These are phyloP conservation scores for Coffea humblotiana DNA, from an alignment of 305 asterid genomes.

Conservation along the genomic window DNA sequence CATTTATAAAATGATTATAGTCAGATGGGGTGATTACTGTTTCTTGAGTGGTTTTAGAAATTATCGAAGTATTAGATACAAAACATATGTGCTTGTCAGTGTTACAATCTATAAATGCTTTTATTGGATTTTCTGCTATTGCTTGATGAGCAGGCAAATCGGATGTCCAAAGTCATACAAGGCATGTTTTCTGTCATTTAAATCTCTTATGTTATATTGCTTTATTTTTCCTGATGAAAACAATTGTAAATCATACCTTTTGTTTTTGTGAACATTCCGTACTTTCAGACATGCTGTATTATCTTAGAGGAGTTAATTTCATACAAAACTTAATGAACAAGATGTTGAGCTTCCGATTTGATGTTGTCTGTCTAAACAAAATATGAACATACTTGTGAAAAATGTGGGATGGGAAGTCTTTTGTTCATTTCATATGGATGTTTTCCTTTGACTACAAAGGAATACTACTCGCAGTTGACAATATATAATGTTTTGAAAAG, in stretches of 20 bases:
- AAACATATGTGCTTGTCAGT: too few species aligned
- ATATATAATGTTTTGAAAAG: neutral
- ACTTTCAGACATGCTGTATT: neutral
- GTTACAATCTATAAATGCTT: too few species aligned
- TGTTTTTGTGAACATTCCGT: neutral
- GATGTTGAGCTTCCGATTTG: neutral
- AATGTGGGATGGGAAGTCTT: neutral
- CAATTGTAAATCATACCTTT: neutral
- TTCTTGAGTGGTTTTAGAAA: too few species aligned
- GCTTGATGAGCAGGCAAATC: too few species aligned
- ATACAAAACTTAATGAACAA: neutral
- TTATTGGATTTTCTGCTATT: too few species aligned
- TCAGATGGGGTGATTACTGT: too few species aligned
- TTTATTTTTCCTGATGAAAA: neutral
- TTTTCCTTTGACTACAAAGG: neutral
- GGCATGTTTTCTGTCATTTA: neutral
- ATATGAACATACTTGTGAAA: neutral
- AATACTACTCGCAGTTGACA: neutral
- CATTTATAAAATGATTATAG: too few species aligned
- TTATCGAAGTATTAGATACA: too few species aligned
- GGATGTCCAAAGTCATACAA: neutral
- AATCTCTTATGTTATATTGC: neutral
- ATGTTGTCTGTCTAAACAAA: neutral
- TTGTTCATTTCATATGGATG: neutral
- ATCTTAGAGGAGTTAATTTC: neutral